Base-by-base conservation (phyloP, 257 asterid species). In the Verbena officinalis region DNA sequence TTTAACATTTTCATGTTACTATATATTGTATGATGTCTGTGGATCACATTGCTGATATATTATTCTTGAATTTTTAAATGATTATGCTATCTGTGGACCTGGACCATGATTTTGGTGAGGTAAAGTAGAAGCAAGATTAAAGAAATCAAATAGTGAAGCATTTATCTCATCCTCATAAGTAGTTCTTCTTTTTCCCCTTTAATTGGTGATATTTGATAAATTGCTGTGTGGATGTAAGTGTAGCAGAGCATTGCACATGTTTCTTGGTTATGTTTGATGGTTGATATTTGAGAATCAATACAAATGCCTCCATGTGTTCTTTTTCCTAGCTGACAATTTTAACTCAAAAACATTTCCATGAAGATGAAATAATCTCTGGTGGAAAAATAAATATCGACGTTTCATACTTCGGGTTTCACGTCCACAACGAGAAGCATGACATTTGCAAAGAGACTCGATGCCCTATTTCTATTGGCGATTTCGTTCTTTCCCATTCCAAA, bases 401-500 rank as follows among this genome's bases (percentile, higher is more conserved):
- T 30, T 66, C 76, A 21, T 73, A 69, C 55, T 74, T 61, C 8
- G 77, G 77, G 43, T 58, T 76, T 16, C 69, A 67, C 31, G 70
- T 80, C 74, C 77, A 70, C 57, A 55, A 36, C 1, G 82, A 76
- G 70, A 62, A 51, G 2, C 80, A 76, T 17, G 78, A 80, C 55
- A 63, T 77, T 9, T 80, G 85, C 42, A 2, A 40, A 45, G 75
- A 74, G 48, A 55, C 64, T 3, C 13, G 21, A 34, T 80, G 86
- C 66, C 83, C 86, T 4, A 53, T 77, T 45, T 43, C 68, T 1
- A 19, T 15, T 15, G 86, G 82, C 23, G 74, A 80, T 43, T 80
- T 77, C 42, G 69, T 68, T 49, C 51, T 80, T 21, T 64, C 78
- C 44, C 77, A 71, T 42, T 16, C 82, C n/a, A 57, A 65, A 54